These are phyloP conservation scores for Pseudoneurospora amorphoporcata DNA, from an alignment of 495 filamentous ascomycete species.

Conservation along the genomic window DNA sequence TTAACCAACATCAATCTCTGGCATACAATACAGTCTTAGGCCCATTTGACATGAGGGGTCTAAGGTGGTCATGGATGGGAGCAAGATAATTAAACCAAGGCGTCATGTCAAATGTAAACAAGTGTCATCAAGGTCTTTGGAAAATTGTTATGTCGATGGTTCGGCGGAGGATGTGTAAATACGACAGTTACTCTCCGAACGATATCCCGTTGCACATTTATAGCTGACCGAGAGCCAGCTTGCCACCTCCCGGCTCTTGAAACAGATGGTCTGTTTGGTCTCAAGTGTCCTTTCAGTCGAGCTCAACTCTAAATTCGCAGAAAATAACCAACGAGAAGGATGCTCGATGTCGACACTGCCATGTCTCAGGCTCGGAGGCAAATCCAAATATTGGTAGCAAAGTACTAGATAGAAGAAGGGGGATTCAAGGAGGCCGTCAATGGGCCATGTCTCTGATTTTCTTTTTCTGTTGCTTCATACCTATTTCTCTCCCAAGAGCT, in stretches of 20 bases:
- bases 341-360: background rate
- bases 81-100: background rate
- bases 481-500: background rate
- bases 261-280: background rate
- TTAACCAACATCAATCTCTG: conserved; percentile 2
- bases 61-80: background rate
- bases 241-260: background rate
- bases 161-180: background rate
- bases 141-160: background rate
- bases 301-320: background rate
- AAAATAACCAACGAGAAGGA: background rate
- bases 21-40: background rate
- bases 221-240: background rate
- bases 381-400: background rate
- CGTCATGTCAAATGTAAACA: background rate
- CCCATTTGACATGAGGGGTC: background rate
- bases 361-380: background rate
- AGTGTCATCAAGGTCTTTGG: background rate
- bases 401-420: background rate
- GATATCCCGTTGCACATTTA: background rate
- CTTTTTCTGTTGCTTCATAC: background rate
- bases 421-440: background rate
- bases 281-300: background rate
- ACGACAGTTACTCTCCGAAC: background rate
- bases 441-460: background rate